Evolutionary conservation across 495 filamentous ascomycete species (phyloP).

Genomic region (Letharia columbiana): DNA sequence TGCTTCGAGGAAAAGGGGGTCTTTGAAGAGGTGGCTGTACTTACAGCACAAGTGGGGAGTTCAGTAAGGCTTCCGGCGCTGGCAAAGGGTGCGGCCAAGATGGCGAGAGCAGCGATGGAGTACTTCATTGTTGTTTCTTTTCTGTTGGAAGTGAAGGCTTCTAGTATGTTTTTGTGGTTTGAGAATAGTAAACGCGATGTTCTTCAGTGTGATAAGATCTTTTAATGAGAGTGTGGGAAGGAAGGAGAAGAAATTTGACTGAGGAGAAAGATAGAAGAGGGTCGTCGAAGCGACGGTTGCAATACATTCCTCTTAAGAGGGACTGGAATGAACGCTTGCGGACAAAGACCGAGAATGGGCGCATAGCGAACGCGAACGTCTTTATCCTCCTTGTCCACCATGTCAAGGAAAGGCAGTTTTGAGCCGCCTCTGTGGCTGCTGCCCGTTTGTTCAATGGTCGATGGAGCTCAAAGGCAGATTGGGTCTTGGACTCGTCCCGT

Average conservation of each 20-base stretch:
- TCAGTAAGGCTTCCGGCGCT: slow-evolving; percentile 2
- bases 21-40: background rate
- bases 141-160: background rate
- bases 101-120: background rate
- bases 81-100: slow-evolving; percentile 10
- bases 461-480: background rate
- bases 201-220: background rate
- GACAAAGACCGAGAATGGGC: slow-evolving; percentile 16
- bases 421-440: background rate
- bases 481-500: background rate
- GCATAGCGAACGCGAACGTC: background rate
- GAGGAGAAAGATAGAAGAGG: background rate
- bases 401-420: background rate
- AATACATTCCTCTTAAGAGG: slow-evolving; percentile 8
- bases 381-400: background rate
- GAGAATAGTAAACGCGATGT: background rate
- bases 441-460: background rate
- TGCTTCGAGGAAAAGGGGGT: background rate
- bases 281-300: background rate
- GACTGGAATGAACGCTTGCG: slow-evolving; percentile 20
- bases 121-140: slow-evolving; percentile 7
- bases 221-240: slow-evolving; percentile 3
- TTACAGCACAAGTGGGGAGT: slow-evolving; percentile 22
- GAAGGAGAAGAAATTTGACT: background rate
- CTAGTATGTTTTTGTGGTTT: background rate